phyloP scores from a whole-genome alignment of 2,329 filamentous ascomycete genomes.

The Endocalyx cinctus region DNA sequence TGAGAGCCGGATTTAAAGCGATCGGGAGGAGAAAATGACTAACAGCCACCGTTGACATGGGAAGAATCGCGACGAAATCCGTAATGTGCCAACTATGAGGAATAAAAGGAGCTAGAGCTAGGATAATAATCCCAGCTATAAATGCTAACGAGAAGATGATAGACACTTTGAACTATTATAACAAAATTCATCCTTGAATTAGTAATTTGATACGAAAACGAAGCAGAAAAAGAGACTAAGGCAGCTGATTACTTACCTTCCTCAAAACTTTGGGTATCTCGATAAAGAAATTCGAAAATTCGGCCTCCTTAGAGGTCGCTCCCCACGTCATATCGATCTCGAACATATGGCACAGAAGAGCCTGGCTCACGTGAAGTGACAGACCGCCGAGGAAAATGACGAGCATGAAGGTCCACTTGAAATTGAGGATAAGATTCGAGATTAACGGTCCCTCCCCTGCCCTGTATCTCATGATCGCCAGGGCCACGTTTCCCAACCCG shows the following conservation, averaged over 20 bases:
- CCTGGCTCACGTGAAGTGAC: conserved; percentile 75
- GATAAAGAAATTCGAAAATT: conserved; percentile 79
- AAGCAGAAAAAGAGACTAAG: background rate
- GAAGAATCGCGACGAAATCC: conserved; percentile 71
- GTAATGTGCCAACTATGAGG: conserved; percentile 62
- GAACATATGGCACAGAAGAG: conserved; percentile 77
- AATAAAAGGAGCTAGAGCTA: conserved; percentile 60
- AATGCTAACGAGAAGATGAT: conserved; percentile 58
- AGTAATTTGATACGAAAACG: background rate
- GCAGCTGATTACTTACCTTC: conserved; percentile 55
- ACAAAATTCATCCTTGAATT: conserved; percentile 3
- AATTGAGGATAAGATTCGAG: conserved; percentile 54
- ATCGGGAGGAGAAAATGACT: conserved; percentile 69
- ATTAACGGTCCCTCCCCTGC: conserved; percentile 59
- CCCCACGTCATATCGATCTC: conserved; percentile 85
- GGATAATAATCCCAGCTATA: conserved; percentile 58
- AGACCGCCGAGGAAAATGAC: conserved; percentile 80
- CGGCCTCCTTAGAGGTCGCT: conserved; percentile 76
- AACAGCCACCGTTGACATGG: conserved; percentile 65
- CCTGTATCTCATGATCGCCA: conserved; percentile 70
- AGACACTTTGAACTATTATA: conserved; percentile 63
- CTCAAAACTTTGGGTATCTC: conserved; percentile 75
- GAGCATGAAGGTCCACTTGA: conserved; percentile 71
- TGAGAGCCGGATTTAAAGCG: conserved; percentile 71
- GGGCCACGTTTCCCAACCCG: conserved; percentile 65